Percentiles rank a stretch among this genome's conserved stretches.
Evolutionary conservation across 164 flowering plant species (phyloP).

Genomic region (Chloranthus sessilifolius): DNA sequence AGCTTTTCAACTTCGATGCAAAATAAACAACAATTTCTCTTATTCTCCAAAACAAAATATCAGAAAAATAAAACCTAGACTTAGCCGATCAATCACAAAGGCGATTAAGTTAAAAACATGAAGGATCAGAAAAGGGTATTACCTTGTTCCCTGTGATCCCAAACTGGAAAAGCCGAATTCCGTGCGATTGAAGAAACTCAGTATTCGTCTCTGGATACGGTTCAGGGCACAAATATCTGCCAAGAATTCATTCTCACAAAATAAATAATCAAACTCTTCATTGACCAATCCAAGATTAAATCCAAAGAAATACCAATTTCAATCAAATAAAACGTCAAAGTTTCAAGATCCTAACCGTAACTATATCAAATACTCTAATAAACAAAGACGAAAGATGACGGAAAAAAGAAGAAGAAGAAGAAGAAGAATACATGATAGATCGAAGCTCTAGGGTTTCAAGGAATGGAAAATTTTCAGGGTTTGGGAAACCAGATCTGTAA

Average conservation of each 20-base stretch:
- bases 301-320: background rate
- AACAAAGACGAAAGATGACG: background rate
- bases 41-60: no score
- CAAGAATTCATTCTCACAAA: no score
- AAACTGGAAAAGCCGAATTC: no score
- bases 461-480: background rate
- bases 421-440: background rate
- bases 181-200: slow-evolving; percentile 35
- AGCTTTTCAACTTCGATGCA: no score
- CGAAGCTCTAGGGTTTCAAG: slow-evolving; percentile 4
- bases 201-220: slow-evolving; percentile 51
- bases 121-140: background rate
- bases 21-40: no score
- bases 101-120: no score
- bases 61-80: no score
- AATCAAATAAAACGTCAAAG: background rate
- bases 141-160: slow-evolving; percentile 7
- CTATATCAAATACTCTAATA: no score
- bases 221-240: slow-evolving; percentile 70
- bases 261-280: background rate
- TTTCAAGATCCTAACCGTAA: background rate
- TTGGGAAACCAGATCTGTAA: slow-evolving; percentile 4
- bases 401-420: background rate
- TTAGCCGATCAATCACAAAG: no score
- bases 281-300: background rate